Base-by-base conservation (phyloP, 108 stramenopile species). In the Aurantiochytrium sp. region DNA sequence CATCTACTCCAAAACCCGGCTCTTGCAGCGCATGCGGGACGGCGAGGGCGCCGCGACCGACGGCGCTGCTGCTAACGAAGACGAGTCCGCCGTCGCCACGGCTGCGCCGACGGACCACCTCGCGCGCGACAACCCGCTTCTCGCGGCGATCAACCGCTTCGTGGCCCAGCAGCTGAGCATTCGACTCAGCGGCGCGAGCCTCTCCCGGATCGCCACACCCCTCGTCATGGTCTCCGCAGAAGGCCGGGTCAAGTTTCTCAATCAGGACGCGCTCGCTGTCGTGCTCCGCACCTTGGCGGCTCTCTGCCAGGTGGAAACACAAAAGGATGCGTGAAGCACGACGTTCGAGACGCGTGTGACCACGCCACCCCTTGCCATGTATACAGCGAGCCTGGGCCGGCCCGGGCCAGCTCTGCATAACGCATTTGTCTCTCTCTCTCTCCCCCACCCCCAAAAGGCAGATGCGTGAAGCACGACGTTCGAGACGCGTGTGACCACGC, bases 171-270 rank as follows among this genome's bases (percentile, higher is more conserved):
- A 81, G 22, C 0, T 81, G 24, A 81, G 69, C 22, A 37, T 81
- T 45, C 37, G 69, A 27, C 42, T 81, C 4, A 81, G 42, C 22
- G 69, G 69, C 4, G 69, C 69, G n/a, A 81, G 69, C 27, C 22
- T 81, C 19, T 1, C 42, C 45, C 69, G 42, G 42, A 45, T 81
- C 22, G 69, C 69, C 24, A 81, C 69, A 1, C 69, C 69, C 17
- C 42, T 81, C 21, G 69, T 81, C 24, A 81, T 81, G 69, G 22
- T 81, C 15, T 81, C 69, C 15, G 69, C 41, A 21, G 69, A 81
- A 45, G 69, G 69, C 37, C 8, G 69, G 22, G 69, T 81, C 24
- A 81, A 81, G 69, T 81, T 81, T 1, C 69, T 81, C 27, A 81
- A 81, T 0, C 37, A 81, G 69, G 69, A 39, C 10, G 69, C 69